Percentiles rank a stretch among this genome's conserved stretches.
These are phyloP conservation scores for Colletotrichum nymphaeae DNA, from an alignment of 2,329 filamentous ascomycete species.

Conservation along the genomic window DNA sequence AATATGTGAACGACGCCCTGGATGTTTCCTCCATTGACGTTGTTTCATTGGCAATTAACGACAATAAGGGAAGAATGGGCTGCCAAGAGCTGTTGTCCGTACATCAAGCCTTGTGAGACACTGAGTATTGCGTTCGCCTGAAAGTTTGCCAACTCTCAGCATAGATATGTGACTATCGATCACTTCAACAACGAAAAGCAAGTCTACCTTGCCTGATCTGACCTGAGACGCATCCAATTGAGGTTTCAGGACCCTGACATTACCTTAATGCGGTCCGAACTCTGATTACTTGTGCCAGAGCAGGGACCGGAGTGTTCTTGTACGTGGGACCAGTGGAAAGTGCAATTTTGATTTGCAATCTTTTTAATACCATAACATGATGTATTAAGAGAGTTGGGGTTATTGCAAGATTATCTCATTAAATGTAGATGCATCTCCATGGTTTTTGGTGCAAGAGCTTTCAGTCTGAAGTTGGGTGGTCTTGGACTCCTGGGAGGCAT, in stretches of 20 bases:
- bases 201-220: not conserved
- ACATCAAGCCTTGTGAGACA: not conserved
- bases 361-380: not conserved
- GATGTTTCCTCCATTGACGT: not conserved
- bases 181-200: not conserved
- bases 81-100: not conserved
- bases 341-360: not conserved
- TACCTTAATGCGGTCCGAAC: not conserved
- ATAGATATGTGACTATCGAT: not conserved
- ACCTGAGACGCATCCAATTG: not conserved
- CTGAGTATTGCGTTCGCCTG: not conserved
- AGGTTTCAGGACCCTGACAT: not conserved
- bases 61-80: not conserved
- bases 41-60: no score
- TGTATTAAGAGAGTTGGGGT: no score
- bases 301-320: not conserved
- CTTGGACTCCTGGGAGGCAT: not conserved
- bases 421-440: not conserved
- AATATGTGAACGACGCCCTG: not conserved
- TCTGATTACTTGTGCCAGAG: not conserved
- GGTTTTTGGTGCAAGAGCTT: not conserved
- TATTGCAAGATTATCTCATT: not conserved
- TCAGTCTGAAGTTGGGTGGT: no score
- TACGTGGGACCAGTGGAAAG: not conserved
- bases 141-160: not conserved